Evolutionary conservation across 345 rosid species (phyloP).

Genomic region (Cochlearia excelsa): DNA sequence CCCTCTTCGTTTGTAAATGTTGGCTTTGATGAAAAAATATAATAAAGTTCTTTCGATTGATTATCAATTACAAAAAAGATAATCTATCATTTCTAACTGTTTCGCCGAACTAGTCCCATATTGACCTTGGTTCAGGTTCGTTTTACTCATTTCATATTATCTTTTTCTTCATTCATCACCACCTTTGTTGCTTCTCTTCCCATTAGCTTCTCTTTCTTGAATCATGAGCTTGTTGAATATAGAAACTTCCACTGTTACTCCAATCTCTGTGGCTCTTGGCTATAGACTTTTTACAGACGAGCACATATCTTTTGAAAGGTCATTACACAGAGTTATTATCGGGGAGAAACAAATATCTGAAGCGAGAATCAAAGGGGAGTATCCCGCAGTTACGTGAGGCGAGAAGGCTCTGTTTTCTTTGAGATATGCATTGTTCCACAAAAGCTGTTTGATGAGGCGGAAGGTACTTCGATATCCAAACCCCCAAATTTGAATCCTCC

Average conservation of each 20-base stretch:
- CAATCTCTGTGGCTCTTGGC: constrained; percentile 1
- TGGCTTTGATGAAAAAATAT: constrained; percentile 11
- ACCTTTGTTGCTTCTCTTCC: no score
- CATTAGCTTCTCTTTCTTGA: no score
- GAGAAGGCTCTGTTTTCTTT: constrained; percentile 63
- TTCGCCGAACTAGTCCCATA: no score
- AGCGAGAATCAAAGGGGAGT: constrained; percentile 68
- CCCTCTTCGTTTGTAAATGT: constrained; percentile 25
- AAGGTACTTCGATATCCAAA: constrained; percentile 85
- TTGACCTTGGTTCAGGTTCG: no score
- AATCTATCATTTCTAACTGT: no score
- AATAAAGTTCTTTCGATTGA: background rate
- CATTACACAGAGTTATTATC: constrained; percentile 19
- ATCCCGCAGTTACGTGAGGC: constrained; percentile 72
- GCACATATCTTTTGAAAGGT: background rate
- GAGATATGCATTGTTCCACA: constrained; percentile 77
- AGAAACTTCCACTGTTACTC: no score
- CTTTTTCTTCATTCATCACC: no score
- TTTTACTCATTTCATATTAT: no score
- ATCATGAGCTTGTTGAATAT: no score
- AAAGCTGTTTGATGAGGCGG: constrained; percentile 75
- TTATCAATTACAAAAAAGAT: no score
- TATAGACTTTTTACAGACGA: constrained; percentile 16
- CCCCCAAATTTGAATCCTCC: constrained; percentile 72
- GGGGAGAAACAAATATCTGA: constrained; percentile 72